These are phyloP conservation scores for Erysiphe pulchra DNA, from an alignment of 2,329 filamentous ascomycete species.

Conservation along the genomic window DNA sequence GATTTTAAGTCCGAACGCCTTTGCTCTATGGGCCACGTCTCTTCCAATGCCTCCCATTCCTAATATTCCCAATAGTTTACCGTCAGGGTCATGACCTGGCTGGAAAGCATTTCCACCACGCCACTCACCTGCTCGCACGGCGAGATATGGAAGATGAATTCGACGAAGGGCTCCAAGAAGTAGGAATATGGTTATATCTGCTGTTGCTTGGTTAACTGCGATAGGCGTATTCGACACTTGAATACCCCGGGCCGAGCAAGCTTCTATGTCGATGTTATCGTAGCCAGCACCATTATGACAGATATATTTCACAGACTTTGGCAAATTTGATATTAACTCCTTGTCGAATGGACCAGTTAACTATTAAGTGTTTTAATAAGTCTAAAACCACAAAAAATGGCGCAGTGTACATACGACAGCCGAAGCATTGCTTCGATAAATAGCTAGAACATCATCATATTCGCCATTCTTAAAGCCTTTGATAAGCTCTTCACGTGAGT, in stretches of 20 bases:
- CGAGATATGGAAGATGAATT: slow-evolving; percentile 25
- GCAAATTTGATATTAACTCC: slow-evolving; percentile 33
- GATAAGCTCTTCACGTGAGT: slow-evolving; percentile 37
- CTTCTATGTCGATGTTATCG: slow-evolving; percentile 49
- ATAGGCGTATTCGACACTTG: slow-evolving; percentile 52
- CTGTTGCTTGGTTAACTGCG: slow-evolving; percentile 56
- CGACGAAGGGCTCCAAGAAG: slow-evolving; percentile 55
- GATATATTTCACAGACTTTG: slow-evolving; percentile 25
- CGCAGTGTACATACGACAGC: slow-evolving; percentile 16
- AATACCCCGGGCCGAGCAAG: slow-evolving; percentile 33
- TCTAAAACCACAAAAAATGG: not conserved
- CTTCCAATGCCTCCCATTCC: slow-evolving; percentile 62
- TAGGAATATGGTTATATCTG: slow-evolving; percentile 55
- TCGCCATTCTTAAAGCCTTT: slow-evolving; percentile 35
- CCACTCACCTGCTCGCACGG: slow-evolving; percentile 40
- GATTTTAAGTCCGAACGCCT: slow-evolving; percentile 48
- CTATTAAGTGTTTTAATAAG: slow-evolving; percentile 8
- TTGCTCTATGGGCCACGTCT: slow-evolving; percentile 44
- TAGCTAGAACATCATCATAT: slow-evolving; percentile 34
- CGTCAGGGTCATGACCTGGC: slow-evolving; percentile 40
- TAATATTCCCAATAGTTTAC: slow-evolving; percentile 51
- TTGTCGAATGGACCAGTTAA: slow-evolving; percentile 43
- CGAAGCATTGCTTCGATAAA: slow-evolving; percentile 49
- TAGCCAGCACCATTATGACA: slow-evolving; percentile 52
- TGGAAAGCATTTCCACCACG: slow-evolving; percentile 18